Percentiles rank a stretch among this genome's conserved stretches.
These are phyloP conservation scores for Paraphoma sp. DNA, from an alignment of 2,329 filamentous ascomycete genomes.

Conservation along the genomic window DNA sequence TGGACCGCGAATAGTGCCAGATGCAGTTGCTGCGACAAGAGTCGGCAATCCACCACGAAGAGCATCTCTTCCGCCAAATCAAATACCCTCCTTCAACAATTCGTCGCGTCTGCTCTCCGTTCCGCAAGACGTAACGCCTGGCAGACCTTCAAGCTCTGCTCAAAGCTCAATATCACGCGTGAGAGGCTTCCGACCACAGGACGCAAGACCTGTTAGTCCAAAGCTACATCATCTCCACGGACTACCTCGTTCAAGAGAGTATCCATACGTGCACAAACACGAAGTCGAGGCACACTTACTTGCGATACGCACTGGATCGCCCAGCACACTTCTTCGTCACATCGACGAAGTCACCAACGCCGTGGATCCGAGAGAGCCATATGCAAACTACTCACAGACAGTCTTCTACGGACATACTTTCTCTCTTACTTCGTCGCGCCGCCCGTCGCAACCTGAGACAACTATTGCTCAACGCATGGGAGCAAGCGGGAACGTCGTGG, in stretches of 20 bases:
- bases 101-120: neutral
- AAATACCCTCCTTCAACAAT: constrained; percentile 1
- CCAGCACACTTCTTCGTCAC: constrained; percentile 13
- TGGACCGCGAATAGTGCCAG: constrained; percentile 12
- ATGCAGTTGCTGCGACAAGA: constrained; percentile 11
- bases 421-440: neutral
- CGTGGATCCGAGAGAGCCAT: neutral
- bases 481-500: neutral
- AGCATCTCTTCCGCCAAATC: constrained; percentile 8
- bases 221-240: constrained; percentile 29
- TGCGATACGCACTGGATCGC: constrained; percentile 17
- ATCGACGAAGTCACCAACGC: neutral
- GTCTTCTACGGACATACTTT: constrained; percentile 4
- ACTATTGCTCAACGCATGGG: neutral
- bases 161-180: too few species aligned
- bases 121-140: neutral
- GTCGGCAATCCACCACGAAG: constrained; percentile 19
- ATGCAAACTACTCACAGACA: constrained; percentile 15
- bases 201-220: constrained; percentile 15
- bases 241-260: constrained; percentile 18
- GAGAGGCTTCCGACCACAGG: neutral
- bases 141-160: neutral
- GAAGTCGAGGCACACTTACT: constrained; percentile 26
- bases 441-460: neutral
- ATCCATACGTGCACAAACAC: constrained; percentile 29